These are phyloP conservation scores for Tuber calosporum DNA, from an alignment of 495 filamentous ascomycete genomes.

Conservation along the genomic window DNA sequence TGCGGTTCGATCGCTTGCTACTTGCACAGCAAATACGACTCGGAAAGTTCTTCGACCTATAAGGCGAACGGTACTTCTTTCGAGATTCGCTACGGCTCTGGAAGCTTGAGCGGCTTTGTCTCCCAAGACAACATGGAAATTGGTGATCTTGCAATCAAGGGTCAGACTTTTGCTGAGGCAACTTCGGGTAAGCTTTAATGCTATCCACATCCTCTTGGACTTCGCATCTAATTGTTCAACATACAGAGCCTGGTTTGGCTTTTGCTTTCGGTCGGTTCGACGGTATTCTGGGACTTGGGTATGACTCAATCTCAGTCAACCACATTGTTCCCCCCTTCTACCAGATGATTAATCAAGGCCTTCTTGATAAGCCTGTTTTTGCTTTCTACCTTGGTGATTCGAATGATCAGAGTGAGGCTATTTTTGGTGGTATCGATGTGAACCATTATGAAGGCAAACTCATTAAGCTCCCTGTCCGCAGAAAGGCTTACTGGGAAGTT, in stretches of 20 bases:
- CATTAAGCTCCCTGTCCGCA: constrained; percentile 83
- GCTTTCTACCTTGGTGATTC: constrained; percentile 87
- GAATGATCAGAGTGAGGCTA: constrained; percentile 72
- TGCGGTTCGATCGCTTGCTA: constrained; percentile 98
- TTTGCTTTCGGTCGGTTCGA: constrained; percentile 99
- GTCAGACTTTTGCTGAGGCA: constrained; percentile 92
- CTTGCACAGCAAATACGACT: constrained; percentile 94
- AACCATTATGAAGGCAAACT: constrained; percentile 82
- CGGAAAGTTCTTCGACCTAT: constrained; percentile 80
- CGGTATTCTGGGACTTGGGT: constrained; percentile 93
- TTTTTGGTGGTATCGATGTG: constrained; percentile 86
- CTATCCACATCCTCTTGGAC: background rate
- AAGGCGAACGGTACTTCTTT: constrained; percentile 87
- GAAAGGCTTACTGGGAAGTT: constrained; percentile 99
- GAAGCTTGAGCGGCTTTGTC: constrained; percentile 86
- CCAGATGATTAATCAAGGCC: constrained; percentile 80
- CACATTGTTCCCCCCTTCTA: constrained; percentile 91
- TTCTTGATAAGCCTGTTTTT: constrained; percentile 88
- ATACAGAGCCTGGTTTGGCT: constrained; percentile 80
- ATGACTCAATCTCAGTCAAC: constrained; percentile 92
- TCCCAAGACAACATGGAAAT: constrained; percentile 80
- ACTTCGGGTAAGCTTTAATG: constrained; percentile 47
- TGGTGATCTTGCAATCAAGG: constrained; percentile 76
- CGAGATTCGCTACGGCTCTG: constrained; percentile 93
- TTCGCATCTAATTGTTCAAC: background rate